A percentile compares a stretch with the other conserved stretches of the same genome.
phyloP scores from a whole-genome alignment of 495 filamentous ascomycete genomes.

The Sphaerosporella brunnea region DNA sequence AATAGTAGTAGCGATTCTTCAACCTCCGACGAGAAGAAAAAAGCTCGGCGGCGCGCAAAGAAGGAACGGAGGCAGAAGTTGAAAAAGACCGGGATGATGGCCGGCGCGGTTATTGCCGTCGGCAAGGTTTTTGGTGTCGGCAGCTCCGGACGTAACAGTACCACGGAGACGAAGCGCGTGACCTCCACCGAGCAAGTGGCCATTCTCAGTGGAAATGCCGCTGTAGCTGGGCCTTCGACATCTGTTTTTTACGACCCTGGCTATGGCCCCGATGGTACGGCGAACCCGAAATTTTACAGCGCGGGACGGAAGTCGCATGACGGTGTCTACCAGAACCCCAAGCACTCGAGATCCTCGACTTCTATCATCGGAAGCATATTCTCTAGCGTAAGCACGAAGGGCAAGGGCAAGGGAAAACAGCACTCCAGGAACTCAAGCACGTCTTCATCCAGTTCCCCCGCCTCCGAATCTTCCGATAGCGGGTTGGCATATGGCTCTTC shows the following conservation, averaged over 20 bases:
- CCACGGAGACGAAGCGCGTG: slow-evolving; percentile 3
- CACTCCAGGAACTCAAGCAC: slow-evolving; percentile 8
- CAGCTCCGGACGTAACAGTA: background rate
- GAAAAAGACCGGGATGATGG: background rate
- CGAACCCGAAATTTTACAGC: slow-evolving; percentile 14
- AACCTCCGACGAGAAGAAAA: slow-evolving; percentile 8
- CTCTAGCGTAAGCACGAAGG: slow-evolving; percentile 2
- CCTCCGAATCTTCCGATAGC: slow-evolving; percentile 9
- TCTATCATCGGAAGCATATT: slow-evolving; percentile 14
- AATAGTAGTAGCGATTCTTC: slow-evolving; percentile 11
- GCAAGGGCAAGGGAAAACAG: slow-evolving; percentile 3
- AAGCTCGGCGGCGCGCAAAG: slow-evolving; percentile 9
- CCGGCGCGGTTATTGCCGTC: background rate
- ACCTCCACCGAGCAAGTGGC: slow-evolving; percentile 5
- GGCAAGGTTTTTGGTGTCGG: background rate
- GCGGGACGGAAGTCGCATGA: background rate
- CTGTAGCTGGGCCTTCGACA: background rate
- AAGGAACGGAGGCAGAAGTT: slow-evolving; percentile 5
- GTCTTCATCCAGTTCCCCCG: slow-evolving; percentile 11
- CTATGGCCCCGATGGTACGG: slow-evolving; percentile 12
- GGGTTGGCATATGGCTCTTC: slow-evolving; percentile 16
- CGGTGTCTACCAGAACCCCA: background rate
- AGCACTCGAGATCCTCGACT: slow-evolving; percentile 7
- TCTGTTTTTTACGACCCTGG: slow-evolving; percentile 18
- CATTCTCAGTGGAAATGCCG: background rate